Base-by-base conservation (phyloP, 2,329 filamentous ascomycete genomes). In the Helicocarpus griseus region DNA sequence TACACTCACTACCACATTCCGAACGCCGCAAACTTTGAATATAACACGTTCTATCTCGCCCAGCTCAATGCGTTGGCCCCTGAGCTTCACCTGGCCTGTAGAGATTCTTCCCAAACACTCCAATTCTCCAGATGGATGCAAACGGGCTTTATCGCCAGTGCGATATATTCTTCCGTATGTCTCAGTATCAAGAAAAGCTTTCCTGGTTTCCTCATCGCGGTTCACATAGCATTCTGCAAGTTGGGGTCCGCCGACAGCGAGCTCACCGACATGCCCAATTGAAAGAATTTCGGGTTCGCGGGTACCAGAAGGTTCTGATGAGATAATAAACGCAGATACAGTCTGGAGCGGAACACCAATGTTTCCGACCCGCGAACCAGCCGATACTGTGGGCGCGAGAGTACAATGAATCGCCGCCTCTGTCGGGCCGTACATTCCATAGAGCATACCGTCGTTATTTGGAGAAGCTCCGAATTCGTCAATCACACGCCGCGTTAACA, bases 341-440 rank as follows among this genome's bases (percentile, higher is more conserved):
- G 89, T 91, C 48, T 87, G 81, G 1, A 96, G 75, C 0, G 89
- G 89, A 5, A 80, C 65, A 0, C 90, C 90, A 56, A 95, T 93
- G 46, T 82, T 85, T 3, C 80, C 78, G 4, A 82, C 79, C 2
- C 79, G 74, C 6, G 78, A 79, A 19, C 68, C 65, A 4, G 75
- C 72, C 5, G 70, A 63, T 59, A 94, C 83, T 0, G 74, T 70
- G 0, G 83, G 73, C 56, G 88, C 83, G 4, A 93, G 68, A 0
- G 88, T 94, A 64, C 88, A 96, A 64, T 96, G 90, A 52, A 96
- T 95, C 0, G 89, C 82, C 6, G 88, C 88, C 69, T 96, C 90
- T 0, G 90, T 96, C 1, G 90, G 90, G 0, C 90, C 90, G 63
- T 96, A 96, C 89, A 95, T 95, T 31, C 84, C 90, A 78, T 88